Conservation (phyloP, 768 basidiomycete species). For the Coprinopsis cinerea region DNA sequence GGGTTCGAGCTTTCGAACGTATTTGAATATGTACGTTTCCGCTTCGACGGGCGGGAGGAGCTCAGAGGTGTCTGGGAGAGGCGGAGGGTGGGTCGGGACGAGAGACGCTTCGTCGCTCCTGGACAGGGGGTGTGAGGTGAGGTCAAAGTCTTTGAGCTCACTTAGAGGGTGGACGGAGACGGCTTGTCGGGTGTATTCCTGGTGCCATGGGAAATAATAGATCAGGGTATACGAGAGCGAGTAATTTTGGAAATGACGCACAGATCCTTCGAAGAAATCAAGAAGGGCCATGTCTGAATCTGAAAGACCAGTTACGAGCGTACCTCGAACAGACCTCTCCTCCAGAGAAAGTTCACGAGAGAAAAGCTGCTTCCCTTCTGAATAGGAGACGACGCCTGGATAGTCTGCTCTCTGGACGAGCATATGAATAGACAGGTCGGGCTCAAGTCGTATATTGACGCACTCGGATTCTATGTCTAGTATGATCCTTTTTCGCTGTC, state of each 20-base stretch:
- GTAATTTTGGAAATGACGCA: constrained; percentile 18
- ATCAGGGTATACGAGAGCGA: constrained; percentile 12
- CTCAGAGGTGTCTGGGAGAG: constrained; percentile 31
- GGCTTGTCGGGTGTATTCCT: constrained; percentile 67
- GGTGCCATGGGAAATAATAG: neutral
- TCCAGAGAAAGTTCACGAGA: constrained; percentile 38
- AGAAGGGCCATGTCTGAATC: constrained; percentile 54
- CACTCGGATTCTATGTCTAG: constrained; percentile 74
- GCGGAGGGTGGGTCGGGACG: constrained; percentile 37
- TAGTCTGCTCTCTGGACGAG: constrained; percentile 59
- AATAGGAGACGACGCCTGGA: constrained; percentile 70
- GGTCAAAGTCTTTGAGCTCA: constrained; percentile 23
- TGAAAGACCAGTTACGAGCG: constrained; percentile 69
- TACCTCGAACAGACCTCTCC: constrained; percentile 72
- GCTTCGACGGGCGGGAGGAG: constrained; percentile 34
- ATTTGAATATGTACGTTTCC: constrained; percentile 70
- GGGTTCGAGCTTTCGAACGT: constrained; percentile 40
- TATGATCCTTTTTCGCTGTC: constrained; percentile 51
- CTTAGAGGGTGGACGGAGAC: constrained; percentile 56
- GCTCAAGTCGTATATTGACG: neutral
- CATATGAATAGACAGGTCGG: neutral
- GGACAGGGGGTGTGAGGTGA: constrained; percentile 14
- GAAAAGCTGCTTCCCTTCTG: constrained; percentile 42
- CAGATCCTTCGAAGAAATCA: constrained; percentile 80
- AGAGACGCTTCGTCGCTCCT: constrained; percentile 18